Base-by-base conservation (phyloP, 352 stramenopile genomes). In the Phytophthora boehmeriae region DNA sequence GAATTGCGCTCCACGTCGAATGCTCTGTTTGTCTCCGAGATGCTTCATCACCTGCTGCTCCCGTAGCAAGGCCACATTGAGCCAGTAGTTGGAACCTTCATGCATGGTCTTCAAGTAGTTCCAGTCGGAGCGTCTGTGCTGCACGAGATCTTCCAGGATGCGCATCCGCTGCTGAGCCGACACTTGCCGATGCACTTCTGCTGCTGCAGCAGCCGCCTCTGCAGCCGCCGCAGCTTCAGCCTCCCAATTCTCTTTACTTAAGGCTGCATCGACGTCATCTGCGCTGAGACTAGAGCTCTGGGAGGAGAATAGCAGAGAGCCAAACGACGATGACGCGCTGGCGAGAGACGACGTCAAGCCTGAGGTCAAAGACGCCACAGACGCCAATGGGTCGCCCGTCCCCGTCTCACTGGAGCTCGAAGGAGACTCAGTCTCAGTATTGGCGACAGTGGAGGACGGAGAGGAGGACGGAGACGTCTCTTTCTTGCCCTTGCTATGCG, bases 81-180 rank as follows among this genome's bases (percentile, higher is more conserved):
- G 72, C 86, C 85, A 95, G 54, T 89, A 90, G 65, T 87, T 88
- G 16, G 77, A 86, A 16, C 83, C 83, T 57, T 84, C 69, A 52
- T 95, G 86, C 80, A 95, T 91, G 17, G 75, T 69, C 58, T 91
- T 91, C 30, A 95, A 54, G 66, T 95, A 95, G 41, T 64, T 89
- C 77, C 81, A 92, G 72, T 95, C 86, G 11, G 76, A 78, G 20
- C 84, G 83, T 13, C 86, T 78, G 25, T 80, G 67, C 73, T 89
- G 76, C 39, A 92, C 80, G 11, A 95, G 74, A 19, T 92, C 77
- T 48, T 92, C 86, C 30, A 95, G 52, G 32, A 90, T 75, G 46
- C 77, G 75, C 75, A 89, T 84, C 27, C 80, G 70, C 63, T 95
- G 86, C 60, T 92, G 80, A 0, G 73, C 62, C 42, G 80, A 80